Base-by-base conservation (phyloP, 2,329 filamentous ascomycete species). In the Aureobasidium leucospermi region DNA sequence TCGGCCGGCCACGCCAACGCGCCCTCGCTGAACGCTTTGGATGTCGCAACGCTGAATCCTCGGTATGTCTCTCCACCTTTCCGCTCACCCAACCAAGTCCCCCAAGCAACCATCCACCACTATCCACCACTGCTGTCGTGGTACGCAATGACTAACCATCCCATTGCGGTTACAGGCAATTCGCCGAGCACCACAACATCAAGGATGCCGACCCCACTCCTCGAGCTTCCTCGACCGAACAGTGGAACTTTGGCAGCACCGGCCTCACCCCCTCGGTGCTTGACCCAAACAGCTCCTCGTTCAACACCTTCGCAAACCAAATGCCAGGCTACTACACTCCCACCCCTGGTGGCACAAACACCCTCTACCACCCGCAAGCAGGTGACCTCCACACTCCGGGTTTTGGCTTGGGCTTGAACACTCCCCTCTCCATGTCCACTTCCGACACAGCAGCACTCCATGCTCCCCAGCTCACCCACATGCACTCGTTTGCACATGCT, bases 381-480 rank as follows among this genome's bases (percentile, higher is more conserved):
- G 89, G 90, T 53, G 91, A 96, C 73, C 79, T 96, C 59, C 90
- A 96, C 72, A 95, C 91, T 1, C 90, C 91, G 4, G 85, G 83
- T 34, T 78, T 92, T 67, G 83, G 83, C 42, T 78, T 93, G 63
- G 59, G 59, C 23, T 83, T 94, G 77, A 85, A 85, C 28, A 95
- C 90, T 7, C 90, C 93, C 6, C 75, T 96, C 38, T 92, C 90
- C 13, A 81, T 96, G 72, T 85, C 89, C n/a, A 83, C 86, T 2
- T 85, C 87, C 4, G 81, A 88, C 63, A 82, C 83, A 55, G 7
- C 31, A 11, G 76, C 79, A 29, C 77, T 90, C 63, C 86, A 87
- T 66, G 76, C 82, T 53, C 76, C 79, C 65, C 74, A 82, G 51
- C 71, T 79, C 29, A 76, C 84, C 66, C 79, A 89, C 51, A 81